These are phyloP conservation scores for Phytophthora ramorum DNA, from an alignment of 352 stramenopile species.

Conservation along the genomic window DNA sequence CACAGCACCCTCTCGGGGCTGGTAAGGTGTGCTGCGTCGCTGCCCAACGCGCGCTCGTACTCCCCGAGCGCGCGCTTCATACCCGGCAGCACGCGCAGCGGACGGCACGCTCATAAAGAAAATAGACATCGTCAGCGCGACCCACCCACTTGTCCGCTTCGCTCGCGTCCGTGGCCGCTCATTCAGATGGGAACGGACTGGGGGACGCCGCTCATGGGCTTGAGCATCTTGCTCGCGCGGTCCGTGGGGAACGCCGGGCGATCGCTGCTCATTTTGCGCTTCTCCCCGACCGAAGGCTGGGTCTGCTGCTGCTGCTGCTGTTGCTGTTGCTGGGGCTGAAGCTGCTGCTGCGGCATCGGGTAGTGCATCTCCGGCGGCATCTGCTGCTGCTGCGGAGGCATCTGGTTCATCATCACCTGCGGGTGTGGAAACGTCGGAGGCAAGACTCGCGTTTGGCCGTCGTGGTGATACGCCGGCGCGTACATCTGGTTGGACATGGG, in stretches of 20 bases:
- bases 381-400: conserved; percentile 41
- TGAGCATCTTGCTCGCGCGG: conserved; percentile 48
- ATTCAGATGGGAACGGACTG: conserved; percentile 50
- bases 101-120: conserved; percentile 34
- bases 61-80: conserved; percentile 38
- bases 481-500: conserved; percentile 41
- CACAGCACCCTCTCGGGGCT: conserved; percentile 21
- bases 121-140: conserved; percentile 21
- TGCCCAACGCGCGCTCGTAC: conserved; percentile 31
- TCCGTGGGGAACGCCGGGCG: conserved; percentile 42
- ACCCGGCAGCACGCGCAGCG: conserved; percentile 28
- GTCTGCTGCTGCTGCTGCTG: conserved; percentile 20
- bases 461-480: conserved; percentile 33
- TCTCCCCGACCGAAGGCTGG: conserved; percentile 36
- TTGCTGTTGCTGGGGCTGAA: conserved; percentile 25
- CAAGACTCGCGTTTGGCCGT: conserved; percentile 46
- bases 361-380: conserved; percentile 47
- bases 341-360: conserved; percentile 32
- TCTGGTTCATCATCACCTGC: conserved; percentile 61
- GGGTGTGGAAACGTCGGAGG: conserved; percentile 59
- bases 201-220: conserved; percentile 42
- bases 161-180: not conserved
- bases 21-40: conserved; percentile 21
- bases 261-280: conserved; percentile 63
- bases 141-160: not conserved